Evolutionary conservation across 345 rosid genomes (phyloP), one percentile per base, ranked within the genome.

Genomic region (Passiflora organensis): DNA sequence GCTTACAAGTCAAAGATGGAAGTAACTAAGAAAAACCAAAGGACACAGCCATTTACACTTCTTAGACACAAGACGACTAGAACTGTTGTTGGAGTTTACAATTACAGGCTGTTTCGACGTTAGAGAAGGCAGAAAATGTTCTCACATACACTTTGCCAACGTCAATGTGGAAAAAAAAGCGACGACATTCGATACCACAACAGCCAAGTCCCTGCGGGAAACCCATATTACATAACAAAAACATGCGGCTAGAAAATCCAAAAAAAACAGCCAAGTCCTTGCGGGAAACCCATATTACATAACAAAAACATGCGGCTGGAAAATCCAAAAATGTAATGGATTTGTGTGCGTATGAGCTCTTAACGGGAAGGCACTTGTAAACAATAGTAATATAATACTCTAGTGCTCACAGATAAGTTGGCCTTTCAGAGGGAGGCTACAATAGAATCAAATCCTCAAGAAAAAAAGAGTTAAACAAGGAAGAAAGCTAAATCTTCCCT

Each of bases 201-300:
- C 53, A 32, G 66, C 14, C 38, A 10, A 25, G 5, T 10, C 20
- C 55, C 38, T 43, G 55, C 37, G 47, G 48, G 37, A 49, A 55
- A 20, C n/a, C 49, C 15, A 48, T 56, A 48, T 64, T 64, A 64
- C 56, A 48, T 24, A 61, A 64, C 68, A 56, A 49, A 56, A 56
- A 25, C 41, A 25, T 19, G n/a, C n/a, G n/a, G 23, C n/a, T n/a
- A n/a, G n/a, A n/a, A n/a, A n/a, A n/a, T n/a, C n/a, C n/a, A n/a
- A n/a, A n/a, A n/a, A n/a, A n/a, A 10, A 25, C 53, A 32, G 66
- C 14, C 38, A 10, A 25, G 5, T 10, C 20, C 55, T 47, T 43
- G 55, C 37, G 47, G 48, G 37, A 49, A 55, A 20, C n/a, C 49
- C 15, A 48, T 56, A 48, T 64, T 64, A 64, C 56, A 48, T 24